These are phyloP conservation scores for Fonsecaea monophora DNA, from an alignment of 2,329 filamentous ascomycete genomes.

Conservation along the genomic window DNA sequence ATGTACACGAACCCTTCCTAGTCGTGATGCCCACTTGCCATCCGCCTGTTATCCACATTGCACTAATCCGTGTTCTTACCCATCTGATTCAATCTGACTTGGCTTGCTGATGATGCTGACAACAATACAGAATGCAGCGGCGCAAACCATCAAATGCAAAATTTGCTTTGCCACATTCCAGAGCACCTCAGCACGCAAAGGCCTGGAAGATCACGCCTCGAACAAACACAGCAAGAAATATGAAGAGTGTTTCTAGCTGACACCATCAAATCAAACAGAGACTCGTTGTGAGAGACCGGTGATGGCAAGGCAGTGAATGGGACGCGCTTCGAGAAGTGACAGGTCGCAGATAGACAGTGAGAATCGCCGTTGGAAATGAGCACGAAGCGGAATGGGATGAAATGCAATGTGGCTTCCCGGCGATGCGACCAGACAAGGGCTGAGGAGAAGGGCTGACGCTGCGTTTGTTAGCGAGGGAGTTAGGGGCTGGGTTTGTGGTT, in stretches of 20 bases:
- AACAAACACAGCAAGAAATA: slow-evolving; percentile 78
- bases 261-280: neutral
- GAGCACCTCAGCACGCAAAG: slow-evolving; percentile 75
- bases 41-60: neutral
- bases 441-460: neutral
- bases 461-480: slow-evolving; percentile 8
- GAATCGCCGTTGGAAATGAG: neutral
- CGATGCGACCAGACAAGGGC: neutral
- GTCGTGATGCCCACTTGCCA: neutral
- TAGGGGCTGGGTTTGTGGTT: neutral
- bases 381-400: neutral
- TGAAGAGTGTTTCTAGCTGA: slow-evolving; percentile 68
- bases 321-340: neutral
- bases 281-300: neutral
- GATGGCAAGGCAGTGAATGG: neutral
- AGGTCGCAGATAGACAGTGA: neutral
- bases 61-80: neutral
- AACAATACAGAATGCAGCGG: slow-evolving; percentile 68
- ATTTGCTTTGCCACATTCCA: slow-evolving; percentile 80
- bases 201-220: slow-evolving; percentile 72
- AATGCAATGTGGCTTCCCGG: neutral
- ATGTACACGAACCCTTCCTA: neutral
- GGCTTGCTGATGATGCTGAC: slow-evolving; percentile 11
- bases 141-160: slow-evolving; percentile 77
- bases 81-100: neutral